phyloP scores from a whole-genome alignment of 2,329 filamentous ascomycete species.

The Metarhizium sp. region DNA sequence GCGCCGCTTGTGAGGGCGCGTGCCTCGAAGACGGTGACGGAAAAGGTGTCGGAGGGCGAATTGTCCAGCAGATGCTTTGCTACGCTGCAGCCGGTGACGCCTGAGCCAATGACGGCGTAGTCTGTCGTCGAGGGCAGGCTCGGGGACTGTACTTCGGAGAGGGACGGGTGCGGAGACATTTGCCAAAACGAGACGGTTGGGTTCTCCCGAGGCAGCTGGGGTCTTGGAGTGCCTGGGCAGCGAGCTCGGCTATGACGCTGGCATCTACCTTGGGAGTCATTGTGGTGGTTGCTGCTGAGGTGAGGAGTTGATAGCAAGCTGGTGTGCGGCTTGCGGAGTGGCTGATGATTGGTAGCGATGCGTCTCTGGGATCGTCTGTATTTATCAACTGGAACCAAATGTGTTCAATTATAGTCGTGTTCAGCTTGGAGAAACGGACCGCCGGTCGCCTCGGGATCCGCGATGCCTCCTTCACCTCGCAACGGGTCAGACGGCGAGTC shows the following conservation, averaged over 20 bases:
- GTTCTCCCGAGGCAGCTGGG: constrained; percentile 13
- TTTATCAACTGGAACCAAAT: no score
- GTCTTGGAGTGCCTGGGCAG: constrained; percentile 8
- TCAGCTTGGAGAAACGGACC: no score
- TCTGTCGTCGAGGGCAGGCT: constrained; percentile 12
- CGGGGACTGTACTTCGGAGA: constrained; percentile 14
- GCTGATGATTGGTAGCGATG: no score
- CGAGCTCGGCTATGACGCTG: constrained; percentile 1
- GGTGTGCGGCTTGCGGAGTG: no score
- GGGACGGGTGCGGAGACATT: constrained; percentile 13
- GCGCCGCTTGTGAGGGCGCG: constrained; percentile 19
- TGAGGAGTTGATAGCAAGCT: no score
- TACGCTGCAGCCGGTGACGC: constrained; percentile 20
- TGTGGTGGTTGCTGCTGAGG: no score
- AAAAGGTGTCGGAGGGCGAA: background rate
- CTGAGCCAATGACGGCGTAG: constrained; percentile 20
- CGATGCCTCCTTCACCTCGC: no score
- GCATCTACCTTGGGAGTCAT: background rate
- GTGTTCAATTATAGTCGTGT: no score
- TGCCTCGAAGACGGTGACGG: constrained; percentile 18
- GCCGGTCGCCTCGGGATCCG: no score
- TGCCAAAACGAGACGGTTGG: constrained; percentile 19
- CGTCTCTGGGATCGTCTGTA: no score
- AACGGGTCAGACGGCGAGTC: no score
- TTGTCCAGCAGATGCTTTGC: constrained; percentile 16